These are phyloP conservation scores for Hygrophorus russula DNA, from an alignment of 768 basidiomycete species.

Conservation along the genomic window DNA sequence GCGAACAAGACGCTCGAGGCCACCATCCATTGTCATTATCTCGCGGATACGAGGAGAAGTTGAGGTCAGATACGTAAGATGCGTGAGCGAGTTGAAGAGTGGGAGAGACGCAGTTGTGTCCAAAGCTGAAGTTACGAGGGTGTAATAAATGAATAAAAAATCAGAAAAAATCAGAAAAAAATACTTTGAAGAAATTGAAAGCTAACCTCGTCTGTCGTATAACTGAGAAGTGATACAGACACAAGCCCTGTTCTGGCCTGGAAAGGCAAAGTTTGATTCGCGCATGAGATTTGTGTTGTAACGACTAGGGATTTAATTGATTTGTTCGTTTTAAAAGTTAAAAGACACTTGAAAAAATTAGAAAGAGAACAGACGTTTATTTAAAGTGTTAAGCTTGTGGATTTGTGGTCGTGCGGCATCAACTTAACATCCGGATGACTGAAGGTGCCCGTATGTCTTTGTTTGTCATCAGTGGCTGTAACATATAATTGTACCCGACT, in stretches of 20 bases:
- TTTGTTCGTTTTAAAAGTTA: no score
- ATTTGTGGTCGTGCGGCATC: no score
- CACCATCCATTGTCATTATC: slow-evolving; percentile 97
- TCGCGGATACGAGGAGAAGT: slow-evolving; percentile 97
- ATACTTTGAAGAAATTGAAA: not conserved
- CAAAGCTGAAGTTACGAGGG: slow-evolving; percentile 23
- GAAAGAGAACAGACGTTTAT: no score
- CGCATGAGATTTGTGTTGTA: no score
- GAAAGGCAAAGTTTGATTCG: slow-evolving; percentile 92
- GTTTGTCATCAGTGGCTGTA: no score
- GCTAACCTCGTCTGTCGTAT: slow-evolving; percentile 87
- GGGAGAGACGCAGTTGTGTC: slow-evolving; percentile 50
- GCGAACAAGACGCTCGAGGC: slow-evolving; percentile 88
- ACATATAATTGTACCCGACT: no score
- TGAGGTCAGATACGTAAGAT: slow-evolving; percentile 92
- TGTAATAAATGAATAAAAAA: slow-evolving; percentile 4
- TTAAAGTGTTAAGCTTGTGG: no score
- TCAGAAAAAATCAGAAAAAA: slow-evolving; percentile 9
- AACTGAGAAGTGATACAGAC: slow-evolving; percentile 91
- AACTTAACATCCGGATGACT: no score
- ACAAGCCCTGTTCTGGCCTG: slow-evolving; percentile 88
- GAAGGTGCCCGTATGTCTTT: no score
- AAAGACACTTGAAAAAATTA: no score
- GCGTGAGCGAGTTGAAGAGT: slow-evolving; percentile 88
- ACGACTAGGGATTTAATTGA: no score